Conservation (phyloP, 257 asterid species). For the Solanum chilense region DNA sequence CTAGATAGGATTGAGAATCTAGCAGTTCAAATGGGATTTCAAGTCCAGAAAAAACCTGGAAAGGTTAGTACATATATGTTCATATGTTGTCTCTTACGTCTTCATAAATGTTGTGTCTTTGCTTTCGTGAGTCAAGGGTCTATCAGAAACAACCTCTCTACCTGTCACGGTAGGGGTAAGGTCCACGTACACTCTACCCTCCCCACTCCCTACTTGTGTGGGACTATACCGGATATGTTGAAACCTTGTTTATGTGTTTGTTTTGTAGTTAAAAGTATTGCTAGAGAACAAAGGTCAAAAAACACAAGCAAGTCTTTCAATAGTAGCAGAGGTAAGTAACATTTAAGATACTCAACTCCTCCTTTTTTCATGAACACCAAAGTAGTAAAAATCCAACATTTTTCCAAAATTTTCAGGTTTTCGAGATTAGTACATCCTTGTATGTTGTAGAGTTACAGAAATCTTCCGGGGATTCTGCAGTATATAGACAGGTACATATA, state of each 20-base stretch:
- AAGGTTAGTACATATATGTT: constrained; percentile 31
- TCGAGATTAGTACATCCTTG: constrained; percentile 72
- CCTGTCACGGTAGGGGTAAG: background rate
- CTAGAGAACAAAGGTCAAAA: constrained; percentile 44
- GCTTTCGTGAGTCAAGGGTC: background rate
- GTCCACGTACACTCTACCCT: background rate
- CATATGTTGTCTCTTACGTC: background rate
- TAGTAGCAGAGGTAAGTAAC: constrained; percentile 72
- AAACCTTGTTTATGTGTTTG: background rate
- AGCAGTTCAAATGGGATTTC: constrained; percentile 66
- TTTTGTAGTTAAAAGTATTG: constrained; percentile 53
- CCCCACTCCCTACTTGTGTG: background rate
- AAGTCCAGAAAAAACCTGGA: constrained; percentile 73
- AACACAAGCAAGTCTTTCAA: constrained; percentile 45
- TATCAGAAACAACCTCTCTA: background rate
- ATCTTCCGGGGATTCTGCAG: constrained; percentile 50
- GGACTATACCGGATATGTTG: background rate
- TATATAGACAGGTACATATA: constrained; percentile 65
- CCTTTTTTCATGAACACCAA: background rate
- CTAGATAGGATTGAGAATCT: constrained; percentile 61
- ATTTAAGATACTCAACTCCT: background rate
- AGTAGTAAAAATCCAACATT: background rate
- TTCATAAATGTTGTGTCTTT: background rate
- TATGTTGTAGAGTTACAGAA: constrained; percentile 78
- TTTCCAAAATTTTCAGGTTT: constrained; percentile 38